Conservation (phyloP, 2,329 filamentous ascomycete genomes). For the Sporothrix pseudoabietina region DNA sequence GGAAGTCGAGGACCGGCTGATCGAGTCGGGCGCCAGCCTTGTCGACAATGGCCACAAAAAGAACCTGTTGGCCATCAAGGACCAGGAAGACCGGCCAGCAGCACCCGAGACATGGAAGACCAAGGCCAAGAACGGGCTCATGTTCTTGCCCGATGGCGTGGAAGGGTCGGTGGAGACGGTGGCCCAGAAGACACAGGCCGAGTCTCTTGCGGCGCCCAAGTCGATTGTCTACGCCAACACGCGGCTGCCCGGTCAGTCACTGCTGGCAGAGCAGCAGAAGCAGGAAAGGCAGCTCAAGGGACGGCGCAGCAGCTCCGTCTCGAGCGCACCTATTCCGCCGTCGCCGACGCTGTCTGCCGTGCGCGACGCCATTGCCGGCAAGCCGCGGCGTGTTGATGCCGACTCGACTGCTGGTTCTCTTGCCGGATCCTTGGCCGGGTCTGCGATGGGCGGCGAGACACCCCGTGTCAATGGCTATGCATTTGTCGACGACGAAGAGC, state of each 20-base stretch:
- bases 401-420: conserved; percentile 52
- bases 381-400: conserved; percentile 62
- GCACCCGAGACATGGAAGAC: conserved; percentile 75
- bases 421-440: conserved; percentile 26
- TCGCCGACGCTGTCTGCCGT: conserved; percentile 86
- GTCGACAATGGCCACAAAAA: conserved; percentile 60
- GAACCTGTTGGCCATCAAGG: conserved; percentile 64
- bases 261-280: conserved; percentile 30
- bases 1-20: conserved; percentile 58
- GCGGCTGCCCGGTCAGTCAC: conserved; percentile 61
- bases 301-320: conserved; percentile 33
- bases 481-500: conserved; percentile 80
- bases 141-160: conserved; percentile 75
- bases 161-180: conserved; percentile 63
- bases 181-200: conserved; percentile 67
- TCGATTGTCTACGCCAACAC: conserved; percentile 82
- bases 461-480: conserved; percentile 91
- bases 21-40: conserved; percentile 47
- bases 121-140: conserved; percentile 76
- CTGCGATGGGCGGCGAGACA: conserved; percentile 66
- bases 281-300: background rate
- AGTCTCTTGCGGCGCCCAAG: conserved; percentile 75
- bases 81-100: conserved; percentile 68
- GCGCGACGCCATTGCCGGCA: conserved; percentile 79
- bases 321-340: conserved; percentile 57